phyloP scores from a whole-genome alignment of 163 green algal species.

The Volvox carteri region DNA sequence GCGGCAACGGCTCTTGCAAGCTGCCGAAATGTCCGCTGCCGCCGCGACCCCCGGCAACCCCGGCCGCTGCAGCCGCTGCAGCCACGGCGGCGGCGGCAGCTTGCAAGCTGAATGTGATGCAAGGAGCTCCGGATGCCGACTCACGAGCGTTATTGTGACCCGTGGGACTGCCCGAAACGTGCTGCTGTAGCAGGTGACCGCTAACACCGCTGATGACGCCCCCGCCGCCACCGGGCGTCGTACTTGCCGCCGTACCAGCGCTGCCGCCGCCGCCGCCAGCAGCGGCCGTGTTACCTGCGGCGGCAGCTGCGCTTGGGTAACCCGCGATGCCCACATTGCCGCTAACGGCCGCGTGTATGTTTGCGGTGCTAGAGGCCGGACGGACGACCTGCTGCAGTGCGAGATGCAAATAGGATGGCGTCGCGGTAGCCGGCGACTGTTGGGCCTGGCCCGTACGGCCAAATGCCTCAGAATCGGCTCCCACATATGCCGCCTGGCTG shows the following conservation, averaged over 20 bases:
- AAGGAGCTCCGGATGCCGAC: neutral
- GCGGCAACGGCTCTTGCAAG: neutral
- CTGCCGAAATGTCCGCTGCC: neutral
- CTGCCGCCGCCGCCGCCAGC: neutral
- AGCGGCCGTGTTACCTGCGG: neutral
- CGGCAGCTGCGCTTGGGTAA: neutral
- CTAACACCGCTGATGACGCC: neutral
- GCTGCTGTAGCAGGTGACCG: neutral
- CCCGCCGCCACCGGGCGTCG: neutral
- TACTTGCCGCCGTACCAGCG: too few species aligned
- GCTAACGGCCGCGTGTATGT: constrained; percentile 13
- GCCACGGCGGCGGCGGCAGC: constrained; percentile 26
- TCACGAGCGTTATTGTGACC: neutral
- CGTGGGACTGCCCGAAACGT: neutral
- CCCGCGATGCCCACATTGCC: neutral
- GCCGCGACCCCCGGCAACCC: neutral
- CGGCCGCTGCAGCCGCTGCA: neutral
- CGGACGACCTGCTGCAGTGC: neutral
- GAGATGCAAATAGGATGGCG: neutral
- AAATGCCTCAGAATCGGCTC: neutral
- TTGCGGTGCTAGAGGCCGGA: neutral
- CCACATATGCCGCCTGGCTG: constrained; percentile 15
- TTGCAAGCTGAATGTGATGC: constrained; percentile 46
- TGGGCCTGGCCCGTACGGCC: neutral
- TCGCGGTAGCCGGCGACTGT: neutral